Base-by-base conservation (phyloP, 441 rosid species). In the Adansonia grandidieri region DNA sequence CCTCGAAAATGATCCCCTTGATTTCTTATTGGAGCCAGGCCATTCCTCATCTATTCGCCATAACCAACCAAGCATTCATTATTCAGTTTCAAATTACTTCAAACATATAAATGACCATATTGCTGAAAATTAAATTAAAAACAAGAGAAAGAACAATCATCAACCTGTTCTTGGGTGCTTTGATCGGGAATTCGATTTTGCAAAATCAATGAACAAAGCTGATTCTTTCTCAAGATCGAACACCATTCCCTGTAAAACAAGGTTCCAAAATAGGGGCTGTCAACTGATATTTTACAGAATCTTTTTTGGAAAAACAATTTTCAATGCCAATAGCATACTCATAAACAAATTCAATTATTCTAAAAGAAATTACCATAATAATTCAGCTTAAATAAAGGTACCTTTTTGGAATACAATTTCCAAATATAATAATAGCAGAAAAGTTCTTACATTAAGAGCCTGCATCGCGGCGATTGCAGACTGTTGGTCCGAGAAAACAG, bases 221-320 rank as follows among this genome's bases (percentile, higher is more conserved):
- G 95, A 89, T 44, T 91, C 93, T 83, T 88, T 92, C 87, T 93
- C 98, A 78, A 91, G 95, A 74, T 93, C 98, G 86, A 93, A 95
- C 68, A 90, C 90, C 92, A 92, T 90, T 44, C 98, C 95, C 97
- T 92, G 88, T 57, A 84, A 71, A 78, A 56, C 61, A 86, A 78
- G n/a, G 69, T 85, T 70, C 20, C 62, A 15, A 37, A 82, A 74
- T 71, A 73, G 79, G 50, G 61, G 44, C 10, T 77, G 51, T 15
- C 48, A 73, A 24, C 11, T 17, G 32, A 70, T 9, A 48, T 28
- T 32, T 19, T 32, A 14, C 19, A 63, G 17, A 61, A 11, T 14
- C 5, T 22, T 32, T 45, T 11, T 68, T 19, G 15, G 73, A 19
- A 9, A 50, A 58, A 7, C 40, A 58, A 40, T 58, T 58, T 57